Base-by-base conservation (phyloP, 2,329 filamentous ascomycete genomes). In the Microsporum canis region DNA sequence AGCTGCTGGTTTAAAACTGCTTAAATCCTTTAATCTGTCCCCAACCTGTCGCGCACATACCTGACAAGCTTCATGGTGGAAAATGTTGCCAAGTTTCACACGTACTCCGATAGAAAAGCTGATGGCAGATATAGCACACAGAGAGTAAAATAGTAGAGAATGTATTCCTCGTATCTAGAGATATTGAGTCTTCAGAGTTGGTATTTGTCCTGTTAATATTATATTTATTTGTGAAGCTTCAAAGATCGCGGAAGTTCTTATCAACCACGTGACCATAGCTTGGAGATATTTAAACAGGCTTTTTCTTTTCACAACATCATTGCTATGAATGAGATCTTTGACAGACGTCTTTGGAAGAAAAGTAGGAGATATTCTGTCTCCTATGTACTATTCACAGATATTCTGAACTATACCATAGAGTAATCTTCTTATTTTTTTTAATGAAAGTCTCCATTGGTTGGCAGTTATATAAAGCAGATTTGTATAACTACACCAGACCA, bases 21-120 rank as follows among this genome's bases (percentile, higher is more conserved):
- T 34, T 31, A 7, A 29, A n/a, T n/a, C 29, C 27, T n/a, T 5
- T 53, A 34, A 3, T 33, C 49, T 53, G 17, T 12, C 7, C 23
- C 47, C 23, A 23, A 3, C 27, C 23, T 14, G 27, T 39, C 31
- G n/a, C 33, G 27, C 33, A 41, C 87, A 79, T 84, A 96, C 91
- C 91, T 88, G 77, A 96, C 91, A 80, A 96, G 89, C 88, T 96
- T 96, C 91, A 96, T 96, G 65, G 76, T 89, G 81, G 65, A 41
- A 12, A 29, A 31, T n/a, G 33, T 59, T 51, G 27, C 23, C 8
- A 14, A 6, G 8, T 12, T 1, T 27, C 29, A 34, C 27, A 29
- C 23, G 43, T 29, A 53, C 6, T 2, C 12, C 33, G 29, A n/a
- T 29, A 5, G 49, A 53, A n/a, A 53, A 12, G 49, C 12, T 4